A percentile compares a stretch with the other conserved stretches of the same genome.
Evolutionary conservation across 2,329 filamentous ascomycete genomes (phyloP).

Genomic region (Ophiosphaerella korrae): DNA sequence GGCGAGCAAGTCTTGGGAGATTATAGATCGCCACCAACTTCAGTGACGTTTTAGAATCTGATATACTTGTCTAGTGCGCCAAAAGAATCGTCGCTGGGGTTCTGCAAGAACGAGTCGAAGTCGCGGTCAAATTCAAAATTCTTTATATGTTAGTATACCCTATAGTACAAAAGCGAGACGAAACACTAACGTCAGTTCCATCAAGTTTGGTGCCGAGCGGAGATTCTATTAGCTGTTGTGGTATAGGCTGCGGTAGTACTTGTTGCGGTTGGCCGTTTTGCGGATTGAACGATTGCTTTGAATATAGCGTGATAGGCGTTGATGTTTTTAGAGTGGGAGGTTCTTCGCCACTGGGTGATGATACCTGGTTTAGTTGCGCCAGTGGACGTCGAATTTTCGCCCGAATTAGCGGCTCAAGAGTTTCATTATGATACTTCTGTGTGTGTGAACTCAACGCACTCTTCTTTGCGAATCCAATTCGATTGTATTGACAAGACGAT

Average conservation of each 20-base stretch:
- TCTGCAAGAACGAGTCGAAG: constrained; percentile 70
- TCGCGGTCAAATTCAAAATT: constrained; percentile 54
- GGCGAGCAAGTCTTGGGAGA: background rate
- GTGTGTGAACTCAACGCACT: too few relatives aligned
- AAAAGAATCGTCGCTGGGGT: constrained; percentile 52
- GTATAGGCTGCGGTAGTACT: constrained; percentile 33
- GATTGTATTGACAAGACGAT: too few relatives aligned
- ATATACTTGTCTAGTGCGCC: constrained; percentile 39
- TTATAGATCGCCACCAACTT: constrained; percentile 20
- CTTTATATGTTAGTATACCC: constrained; percentile 38
- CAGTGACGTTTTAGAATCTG: constrained; percentile 42
- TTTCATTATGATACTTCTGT: too few relatives aligned
- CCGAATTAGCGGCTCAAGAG: too few relatives aligned
- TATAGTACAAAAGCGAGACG: background rate
- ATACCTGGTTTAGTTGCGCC: too few relatives aligned
- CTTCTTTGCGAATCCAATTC: too few relatives aligned
- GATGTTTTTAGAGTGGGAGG: constrained; percentile 56
- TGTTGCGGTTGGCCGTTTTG: constrained; percentile 46
- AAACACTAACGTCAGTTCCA: constrained; percentile 39
- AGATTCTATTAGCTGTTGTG: constrained; percentile 32
- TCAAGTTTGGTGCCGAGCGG: constrained; percentile 50
- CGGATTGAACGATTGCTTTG: constrained; percentile 47
- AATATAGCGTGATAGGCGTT: constrained; percentile 55
- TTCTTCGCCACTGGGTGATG: constrained; percentile 50
- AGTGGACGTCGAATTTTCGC: too few relatives aligned